Conservation (phyloP, 2,329 filamentous ascomycete genomes). For the Polychaeton citri region DNA sequence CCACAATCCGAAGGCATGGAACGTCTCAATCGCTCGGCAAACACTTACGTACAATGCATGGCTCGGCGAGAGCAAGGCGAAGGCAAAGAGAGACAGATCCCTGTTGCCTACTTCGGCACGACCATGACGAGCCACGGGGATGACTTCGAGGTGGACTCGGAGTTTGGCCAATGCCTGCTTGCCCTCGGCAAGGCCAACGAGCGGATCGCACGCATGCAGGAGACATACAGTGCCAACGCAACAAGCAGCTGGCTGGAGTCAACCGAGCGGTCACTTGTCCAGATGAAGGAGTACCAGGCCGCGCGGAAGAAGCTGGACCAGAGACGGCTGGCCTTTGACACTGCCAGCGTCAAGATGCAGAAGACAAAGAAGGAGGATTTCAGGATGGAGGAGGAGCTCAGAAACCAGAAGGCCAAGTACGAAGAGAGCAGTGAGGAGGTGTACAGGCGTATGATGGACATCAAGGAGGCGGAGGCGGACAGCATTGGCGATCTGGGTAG, state of each 20-base stretch:
- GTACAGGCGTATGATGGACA: slow-evolving; percentile 83
- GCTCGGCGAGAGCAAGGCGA: slow-evolving; percentile 73
- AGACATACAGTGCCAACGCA: slow-evolving; percentile 64
- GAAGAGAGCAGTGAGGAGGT: slow-evolving; percentile 93
- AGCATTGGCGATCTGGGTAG: slow-evolving; percentile 64
- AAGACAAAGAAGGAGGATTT: slow-evolving; percentile 92
- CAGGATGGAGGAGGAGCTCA: slow-evolving; percentile 80
- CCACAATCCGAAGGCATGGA: slow-evolving; percentile 73
- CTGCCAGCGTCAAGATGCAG: slow-evolving; percentile 77
- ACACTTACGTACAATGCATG: slow-evolving; percentile 73
- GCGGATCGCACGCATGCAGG: slow-evolving; percentile 71
- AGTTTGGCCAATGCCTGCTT: slow-evolving; percentile 78
- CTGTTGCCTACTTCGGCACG: slow-evolving; percentile 65
- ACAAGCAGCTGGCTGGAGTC: slow-evolving; percentile 80
- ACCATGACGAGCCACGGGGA: slow-evolving; percentile 83
- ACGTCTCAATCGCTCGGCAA: slow-evolving; percentile 74
- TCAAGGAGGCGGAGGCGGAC: slow-evolving; percentile 81
- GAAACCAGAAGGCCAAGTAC: slow-evolving; percentile 85
- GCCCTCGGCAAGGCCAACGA: slow-evolving; percentile 76
- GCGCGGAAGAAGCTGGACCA: slow-evolving; percentile 90
- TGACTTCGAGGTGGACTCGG: slow-evolving; percentile 80
- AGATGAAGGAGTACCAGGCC: slow-evolving; percentile 95
- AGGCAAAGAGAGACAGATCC: slow-evolving; percentile 76
- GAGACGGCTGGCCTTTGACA: slow-evolving; percentile 79
- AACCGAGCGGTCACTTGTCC: slow-evolving; percentile 74